These are phyloP conservation scores for Protomyces pachydermus DNA, from an alignment of 1,139 yeast genomes.

Conservation along the genomic window DNA sequence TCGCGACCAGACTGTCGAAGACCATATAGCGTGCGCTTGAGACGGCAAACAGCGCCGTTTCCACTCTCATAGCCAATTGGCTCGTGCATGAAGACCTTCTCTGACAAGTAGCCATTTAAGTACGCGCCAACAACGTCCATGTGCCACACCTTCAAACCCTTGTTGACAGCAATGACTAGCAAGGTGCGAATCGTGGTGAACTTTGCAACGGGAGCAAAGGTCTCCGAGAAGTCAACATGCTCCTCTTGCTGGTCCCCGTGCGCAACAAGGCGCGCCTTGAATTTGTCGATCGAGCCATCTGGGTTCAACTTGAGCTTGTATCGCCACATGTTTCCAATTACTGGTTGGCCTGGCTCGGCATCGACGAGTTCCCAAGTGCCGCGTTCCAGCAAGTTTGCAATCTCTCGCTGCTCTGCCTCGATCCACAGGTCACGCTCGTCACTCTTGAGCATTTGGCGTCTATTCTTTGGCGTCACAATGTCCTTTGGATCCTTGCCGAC, in stretches of 20 bases:
- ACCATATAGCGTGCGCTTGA: neutral
- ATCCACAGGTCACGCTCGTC: neutral
- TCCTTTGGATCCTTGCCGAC: too few relatives aligned
- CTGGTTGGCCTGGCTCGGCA: neutral
- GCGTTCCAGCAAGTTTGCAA: neutral
- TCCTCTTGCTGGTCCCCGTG: slow-evolving; percentile 26
- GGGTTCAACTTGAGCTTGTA: slow-evolving; percentile 19
- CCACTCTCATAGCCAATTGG: neutral
- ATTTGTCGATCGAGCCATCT: slow-evolving; percentile 20
- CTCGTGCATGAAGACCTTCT: neutral
- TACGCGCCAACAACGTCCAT: slow-evolving; percentile 14
- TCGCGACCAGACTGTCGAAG: neutral
- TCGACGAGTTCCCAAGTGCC: neutral
- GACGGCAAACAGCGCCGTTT: neutral
- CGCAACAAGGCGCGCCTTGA: slow-evolving; percentile 30
- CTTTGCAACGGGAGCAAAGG: neutral
- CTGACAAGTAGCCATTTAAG: neutral
- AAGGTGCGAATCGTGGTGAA: neutral
- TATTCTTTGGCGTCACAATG: too few relatives aligned
- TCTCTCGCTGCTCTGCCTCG: neutral
- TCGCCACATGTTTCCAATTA: slow-evolving; percentile 20
- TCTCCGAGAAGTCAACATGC: neutral
- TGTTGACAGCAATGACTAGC: neutral
- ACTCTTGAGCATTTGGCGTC: neutral
- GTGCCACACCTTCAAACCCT: neutral